phyloP scores from a whole-genome alignment of 2,329 filamentous ascomycete species.

The Pseudocercospora fijiensis region DNA sequence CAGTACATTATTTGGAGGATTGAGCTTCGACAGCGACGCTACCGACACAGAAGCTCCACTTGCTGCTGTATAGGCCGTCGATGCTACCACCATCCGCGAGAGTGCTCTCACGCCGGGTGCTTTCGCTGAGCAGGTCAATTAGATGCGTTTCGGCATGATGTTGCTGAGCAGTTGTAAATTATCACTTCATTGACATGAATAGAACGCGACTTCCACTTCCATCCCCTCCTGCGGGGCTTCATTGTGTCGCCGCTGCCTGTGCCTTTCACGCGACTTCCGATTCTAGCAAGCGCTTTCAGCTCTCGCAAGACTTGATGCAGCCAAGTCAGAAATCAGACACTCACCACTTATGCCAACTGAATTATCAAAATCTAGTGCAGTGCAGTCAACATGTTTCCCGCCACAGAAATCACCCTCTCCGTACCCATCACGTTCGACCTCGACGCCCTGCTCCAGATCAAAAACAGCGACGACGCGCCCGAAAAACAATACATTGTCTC shows the following conservation, averaged over 20 bases:
- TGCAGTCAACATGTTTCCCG: background rate
- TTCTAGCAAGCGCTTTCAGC: too few relatives aligned
- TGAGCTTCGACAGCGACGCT: background rate
- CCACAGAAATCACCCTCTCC: too few relatives aligned
- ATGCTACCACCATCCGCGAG: constrained; percentile 7
- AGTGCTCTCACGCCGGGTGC: constrained; percentile 4
- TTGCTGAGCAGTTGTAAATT: background rate
- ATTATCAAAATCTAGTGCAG: background rate
- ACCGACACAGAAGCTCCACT: background rate
- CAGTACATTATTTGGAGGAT: background rate
- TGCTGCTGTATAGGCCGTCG: background rate
- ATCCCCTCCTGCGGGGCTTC: background rate
- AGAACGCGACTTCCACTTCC: background rate
- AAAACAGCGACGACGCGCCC: too few relatives aligned
- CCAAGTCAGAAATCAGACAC: too few relatives aligned
- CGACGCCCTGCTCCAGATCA: too few relatives aligned
- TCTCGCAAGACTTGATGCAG: too few relatives aligned
- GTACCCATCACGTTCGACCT: too few relatives aligned
- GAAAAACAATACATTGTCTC: too few relatives aligned
- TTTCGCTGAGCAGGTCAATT: constrained; percentile 3
- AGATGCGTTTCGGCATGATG: background rate
- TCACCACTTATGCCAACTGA: too few relatives aligned
- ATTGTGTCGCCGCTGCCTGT: too few relatives aligned
- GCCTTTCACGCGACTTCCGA: too few relatives aligned
- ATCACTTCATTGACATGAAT: background rate